A percentile compares a stretch with the other conserved stretches of the same genome.
Evolutionary conservation across 2,329 filamentous ascomycete genomes (phyloP).

Genomic region (Penicillium frequentans): DNA sequence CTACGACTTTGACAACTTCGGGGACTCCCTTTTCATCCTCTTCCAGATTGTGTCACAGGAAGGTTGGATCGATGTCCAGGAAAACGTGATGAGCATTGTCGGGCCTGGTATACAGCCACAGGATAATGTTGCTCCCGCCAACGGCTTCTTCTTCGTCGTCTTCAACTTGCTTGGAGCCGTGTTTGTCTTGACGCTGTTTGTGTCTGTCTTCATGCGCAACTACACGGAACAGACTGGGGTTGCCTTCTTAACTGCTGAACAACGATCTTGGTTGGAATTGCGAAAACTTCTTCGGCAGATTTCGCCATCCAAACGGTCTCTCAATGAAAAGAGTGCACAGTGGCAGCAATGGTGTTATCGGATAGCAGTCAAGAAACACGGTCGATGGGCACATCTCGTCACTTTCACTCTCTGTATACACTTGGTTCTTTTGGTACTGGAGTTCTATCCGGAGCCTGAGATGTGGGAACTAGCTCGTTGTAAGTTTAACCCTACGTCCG

Average conservation of each 20-base stretch:
- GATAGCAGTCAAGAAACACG: conserved; percentile 88
- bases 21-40: conserved; percentile 88
- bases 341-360: conserved; percentile 97
- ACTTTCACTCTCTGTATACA: conserved; percentile 80
- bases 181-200: conserved; percentile 94
- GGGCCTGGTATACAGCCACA: conserved; percentile 72
- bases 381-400: conserved; percentile 82
- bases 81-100: conserved; percentile 77
- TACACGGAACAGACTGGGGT: conserved; percentile 99
- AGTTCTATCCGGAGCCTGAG: conserved; percentile 74
- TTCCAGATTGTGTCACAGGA: conserved; percentile 99
- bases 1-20: conserved; percentile 93
- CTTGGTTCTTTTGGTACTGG: conserved; percentile 76
- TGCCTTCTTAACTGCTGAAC: conserved; percentile 90
- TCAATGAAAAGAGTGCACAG: conserved; percentile 70
- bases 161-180: conserved; percentile 97
- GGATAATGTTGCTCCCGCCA: conserved; percentile 70
- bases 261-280: conserved; percentile 94
- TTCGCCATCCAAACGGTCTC: conserved; percentile 88
- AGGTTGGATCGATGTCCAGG: conserved; percentile 95
- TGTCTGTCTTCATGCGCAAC: conserved; percentile 99
- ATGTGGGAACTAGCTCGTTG: conserved; percentile 70
- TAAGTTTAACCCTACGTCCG: conserved; percentile 27
- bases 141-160: conserved; percentile 89
- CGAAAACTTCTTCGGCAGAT: conserved; percentile 90